Percentiles rank a stretch among this genome's conserved stretches.
Conservation (phyloP, 2,329 filamentous ascomycete genomes). For the Dichotomopilus funicola region DNA sequence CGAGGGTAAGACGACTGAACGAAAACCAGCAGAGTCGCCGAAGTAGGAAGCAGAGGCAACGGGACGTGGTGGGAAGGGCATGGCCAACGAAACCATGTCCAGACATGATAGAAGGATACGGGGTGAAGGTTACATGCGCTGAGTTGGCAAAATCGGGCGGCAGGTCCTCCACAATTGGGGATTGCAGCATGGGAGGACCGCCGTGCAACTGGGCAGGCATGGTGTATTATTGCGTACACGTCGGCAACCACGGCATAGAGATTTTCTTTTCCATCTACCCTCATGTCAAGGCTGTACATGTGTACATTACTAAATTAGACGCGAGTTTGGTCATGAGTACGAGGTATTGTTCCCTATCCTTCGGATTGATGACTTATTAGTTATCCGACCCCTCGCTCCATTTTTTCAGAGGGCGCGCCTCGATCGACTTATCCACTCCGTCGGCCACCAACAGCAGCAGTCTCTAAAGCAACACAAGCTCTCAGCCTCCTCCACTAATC, state of each 20-base stretch:
- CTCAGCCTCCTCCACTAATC: background rate
- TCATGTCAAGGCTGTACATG: slow-evolving; percentile 43
- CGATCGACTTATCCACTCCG: no score
- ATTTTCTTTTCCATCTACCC: slow-evolving; percentile 34
- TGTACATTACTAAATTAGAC: slow-evolving; percentile 51
- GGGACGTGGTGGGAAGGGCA: background rate
- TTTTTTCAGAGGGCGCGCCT: no score
- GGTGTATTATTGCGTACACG: slow-evolving; percentile 34
- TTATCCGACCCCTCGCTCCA: no score
- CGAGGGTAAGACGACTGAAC: background rate
- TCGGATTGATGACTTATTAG: background rate
- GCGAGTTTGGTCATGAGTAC: background rate
- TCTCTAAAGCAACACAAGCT: no score
- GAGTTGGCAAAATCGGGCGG: slow-evolving; percentile 3
- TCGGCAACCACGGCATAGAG: slow-evolving; percentile 39
- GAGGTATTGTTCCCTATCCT: background rate
- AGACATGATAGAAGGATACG: background rate
- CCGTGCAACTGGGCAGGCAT: slow-evolving; percentile 17
- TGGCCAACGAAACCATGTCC: slow-evolving; percentile 1
- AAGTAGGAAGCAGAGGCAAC: background rate
- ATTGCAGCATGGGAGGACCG: background rate
- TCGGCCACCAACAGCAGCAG: no score
- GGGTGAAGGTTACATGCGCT: slow-evolving; percentile 8
- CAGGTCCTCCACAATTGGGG: background rate
- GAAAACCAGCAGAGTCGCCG: background rate